These are phyloP conservation scores for Xylaria sp. DNA, from an alignment of 2,329 filamentous ascomycete species.

Conservation along the genomic window DNA sequence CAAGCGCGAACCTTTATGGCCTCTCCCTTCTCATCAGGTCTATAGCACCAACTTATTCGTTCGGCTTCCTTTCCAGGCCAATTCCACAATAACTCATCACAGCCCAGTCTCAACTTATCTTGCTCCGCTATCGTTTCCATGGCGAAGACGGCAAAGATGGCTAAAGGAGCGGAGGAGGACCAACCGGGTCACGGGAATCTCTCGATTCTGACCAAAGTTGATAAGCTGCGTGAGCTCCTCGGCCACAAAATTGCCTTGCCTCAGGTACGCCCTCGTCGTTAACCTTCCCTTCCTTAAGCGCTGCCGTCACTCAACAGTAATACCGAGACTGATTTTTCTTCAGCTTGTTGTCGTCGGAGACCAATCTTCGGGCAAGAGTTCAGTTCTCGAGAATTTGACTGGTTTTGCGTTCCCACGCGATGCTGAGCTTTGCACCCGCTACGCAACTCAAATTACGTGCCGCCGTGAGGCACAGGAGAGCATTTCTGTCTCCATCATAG, in stretches of 20 bases:
- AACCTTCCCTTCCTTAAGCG: too few species aligned
- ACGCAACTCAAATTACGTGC: conserved; percentile 60
- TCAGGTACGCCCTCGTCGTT: conserved; percentile 40
- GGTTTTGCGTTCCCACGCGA: conserved; percentile 60
- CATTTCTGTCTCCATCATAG: conserved; percentile 58
- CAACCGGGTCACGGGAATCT: conserved; percentile 47
- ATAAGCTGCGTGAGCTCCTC: conserved; percentile 57
- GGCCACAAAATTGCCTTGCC: conserved; percentile 50
- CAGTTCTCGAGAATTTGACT: conserved; percentile 76
- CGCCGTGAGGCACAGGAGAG: conserved; percentile 52
- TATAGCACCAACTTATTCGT: not conserved
- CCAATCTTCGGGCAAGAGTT: conserved; percentile 88
- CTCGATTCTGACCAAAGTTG: conserved; percentile 50
- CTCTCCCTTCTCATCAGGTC: too few species aligned
- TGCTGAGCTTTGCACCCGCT: conserved; percentile 59
- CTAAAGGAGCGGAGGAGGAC: not conserved
- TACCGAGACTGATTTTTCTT: too few species aligned
- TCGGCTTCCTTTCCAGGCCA: not conserved
- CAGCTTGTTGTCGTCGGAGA: conserved; percentile 83
- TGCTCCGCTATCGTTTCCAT: not conserved
- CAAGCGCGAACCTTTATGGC: not conserved
- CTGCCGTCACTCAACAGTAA: too few species aligned
- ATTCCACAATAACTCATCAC: not conserved
- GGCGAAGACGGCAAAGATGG: conserved; percentile 9
- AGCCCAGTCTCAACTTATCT: not conserved